Evolutionary conservation across 352 stramenopile species (phyloP).

Genomic region (Phytopythium kandeliae): DNA sequence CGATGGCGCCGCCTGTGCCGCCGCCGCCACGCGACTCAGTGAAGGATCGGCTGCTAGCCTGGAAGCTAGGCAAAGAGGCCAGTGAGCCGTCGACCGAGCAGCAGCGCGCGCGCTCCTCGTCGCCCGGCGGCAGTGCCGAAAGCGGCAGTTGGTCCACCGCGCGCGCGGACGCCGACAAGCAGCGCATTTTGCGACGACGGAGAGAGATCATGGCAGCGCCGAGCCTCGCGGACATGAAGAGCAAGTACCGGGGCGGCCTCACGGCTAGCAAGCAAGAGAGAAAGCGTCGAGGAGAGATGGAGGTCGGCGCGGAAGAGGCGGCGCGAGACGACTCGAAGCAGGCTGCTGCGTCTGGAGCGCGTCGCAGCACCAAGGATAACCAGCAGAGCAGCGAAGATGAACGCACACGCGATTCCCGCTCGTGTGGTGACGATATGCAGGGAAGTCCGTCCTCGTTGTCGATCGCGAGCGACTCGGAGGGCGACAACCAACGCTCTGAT

Average conservation of each 20-base stretch:
- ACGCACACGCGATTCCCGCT: not conserved
- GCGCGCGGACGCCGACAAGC: conserved; percentile 6
- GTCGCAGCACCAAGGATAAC: too few species aligned
- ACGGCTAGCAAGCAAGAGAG: too few species aligned
- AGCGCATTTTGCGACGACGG: conserved; percentile 10
- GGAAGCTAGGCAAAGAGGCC: conserved; percentile 12
- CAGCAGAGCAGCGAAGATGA: not conserved
- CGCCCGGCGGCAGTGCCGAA: not conserved
- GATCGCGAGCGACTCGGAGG: not conserved
- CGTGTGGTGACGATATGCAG: not conserved
- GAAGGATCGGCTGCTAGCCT: conserved; percentile 22
- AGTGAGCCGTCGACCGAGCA: not conserved
- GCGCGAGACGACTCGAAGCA: not conserved
- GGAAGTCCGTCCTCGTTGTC: not conserved
- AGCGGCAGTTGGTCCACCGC: conserved; percentile 7
- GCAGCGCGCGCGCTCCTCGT: conserved; percentile 4
- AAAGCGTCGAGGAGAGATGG: not conserved
- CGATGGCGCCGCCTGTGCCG: conserved; percentile 1
- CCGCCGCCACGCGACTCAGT: not conserved
- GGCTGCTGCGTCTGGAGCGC: not conserved
- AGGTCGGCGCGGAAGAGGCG: not conserved
- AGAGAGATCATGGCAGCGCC: conserved; percentile 9
- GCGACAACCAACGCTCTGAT: not conserved
- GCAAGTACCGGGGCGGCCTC: not conserved
- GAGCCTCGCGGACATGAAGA: not conserved